Conservation (phyloP, 1,284 basidiomycete genomes). For the Apiotrichum mycotoxinovorans region DNA sequence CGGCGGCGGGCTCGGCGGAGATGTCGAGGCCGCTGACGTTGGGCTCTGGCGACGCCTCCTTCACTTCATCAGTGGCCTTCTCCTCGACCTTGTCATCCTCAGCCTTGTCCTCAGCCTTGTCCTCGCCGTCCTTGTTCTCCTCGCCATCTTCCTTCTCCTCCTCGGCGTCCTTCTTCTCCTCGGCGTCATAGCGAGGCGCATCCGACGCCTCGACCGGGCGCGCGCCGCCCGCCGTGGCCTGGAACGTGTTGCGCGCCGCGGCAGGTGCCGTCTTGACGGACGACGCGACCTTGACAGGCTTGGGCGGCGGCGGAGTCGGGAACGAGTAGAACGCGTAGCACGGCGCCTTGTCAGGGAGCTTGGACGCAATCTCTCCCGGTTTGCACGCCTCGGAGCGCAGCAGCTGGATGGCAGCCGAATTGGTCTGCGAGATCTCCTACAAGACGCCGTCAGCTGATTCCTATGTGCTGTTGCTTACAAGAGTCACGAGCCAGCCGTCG, state of each 20-base stretch:
- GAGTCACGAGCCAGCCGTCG: slow-evolving; percentile 57
- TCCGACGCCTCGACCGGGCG: slow-evolving; percentile 23
- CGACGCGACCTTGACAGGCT: slow-evolving; percentile 10
- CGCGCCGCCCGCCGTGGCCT: slow-evolving; percentile 39
- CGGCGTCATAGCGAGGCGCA: slow-evolving; percentile 17
- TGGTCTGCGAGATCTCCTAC: slow-evolving; percentile 35
- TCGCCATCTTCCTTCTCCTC: slow-evolving; percentile 10
- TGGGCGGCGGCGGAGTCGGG: slow-evolving; percentile 51
- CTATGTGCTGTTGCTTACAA: slow-evolving; percentile 54
- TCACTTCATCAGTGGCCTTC: slow-evolving; percentile 9
- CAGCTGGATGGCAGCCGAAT: slow-evolving; percentile 33
- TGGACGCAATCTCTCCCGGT: slow-evolving; percentile 51
- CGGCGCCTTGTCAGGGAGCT: slow-evolving; percentile 45
- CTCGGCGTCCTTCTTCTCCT: slow-evolving; percentile 1
- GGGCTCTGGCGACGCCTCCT: background rate
- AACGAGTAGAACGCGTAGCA: slow-evolving; percentile 70
- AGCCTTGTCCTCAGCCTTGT: slow-evolving; percentile 5
- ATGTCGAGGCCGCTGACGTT: slow-evolving; percentile 12
- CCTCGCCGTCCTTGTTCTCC: slow-evolving; percentile 13
- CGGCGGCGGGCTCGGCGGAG: slow-evolving; percentile 5
- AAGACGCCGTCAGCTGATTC: background rate
- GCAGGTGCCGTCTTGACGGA: slow-evolving; percentile 12
- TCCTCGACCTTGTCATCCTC: slow-evolving; percentile 5
- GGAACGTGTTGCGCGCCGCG: slow-evolving; percentile 38
- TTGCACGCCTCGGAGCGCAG: slow-evolving; percentile 39